Percentiles rank a stretch among this genome's conserved stretches.
phyloP scores from a whole-genome alignment of 805 yeast genomes.

The Wickerhamiella hasegawae region DNA sequence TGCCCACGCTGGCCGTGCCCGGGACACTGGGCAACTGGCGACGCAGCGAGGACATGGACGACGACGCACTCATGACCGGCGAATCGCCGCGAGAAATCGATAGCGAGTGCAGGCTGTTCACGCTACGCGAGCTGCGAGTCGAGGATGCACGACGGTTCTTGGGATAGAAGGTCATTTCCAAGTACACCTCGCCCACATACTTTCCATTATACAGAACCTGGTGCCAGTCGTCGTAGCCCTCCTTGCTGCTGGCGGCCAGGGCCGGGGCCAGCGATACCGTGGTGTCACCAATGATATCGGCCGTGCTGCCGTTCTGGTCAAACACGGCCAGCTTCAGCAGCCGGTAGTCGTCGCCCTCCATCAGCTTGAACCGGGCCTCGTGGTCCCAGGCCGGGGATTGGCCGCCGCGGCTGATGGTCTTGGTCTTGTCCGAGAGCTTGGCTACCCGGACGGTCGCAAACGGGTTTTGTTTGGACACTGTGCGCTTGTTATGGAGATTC shows the following conservation, averaged over 20 bases:
- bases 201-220: conserved; percentile 47
- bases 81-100: too few species aligned
- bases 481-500: conserved; percentile 73
- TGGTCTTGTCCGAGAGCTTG: conserved; percentile 65
- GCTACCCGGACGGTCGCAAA: conserved; percentile 72
- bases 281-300: conserved; percentile 70
- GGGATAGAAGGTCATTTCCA: conserved; percentile 92
- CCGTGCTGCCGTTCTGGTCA: conserved; percentile 64
- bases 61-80: too few species aligned
- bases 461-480: conserved; percentile 86
- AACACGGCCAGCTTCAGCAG: conserved; percentile 54
- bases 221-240: conserved; percentile 81
- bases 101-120: too few species aligned
- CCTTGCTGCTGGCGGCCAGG: conserved; percentile 44
- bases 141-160: too few species aligned
- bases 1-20: too few species aligned
- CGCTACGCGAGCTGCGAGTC: too few species aligned
- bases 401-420: conserved; percentile 72
- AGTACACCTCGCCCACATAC: conserved; percentile 74
- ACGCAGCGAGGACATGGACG: too few species aligned
- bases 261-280: conserved; percentile 66
- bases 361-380: conserved; percentile 22
- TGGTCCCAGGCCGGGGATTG: conserved; percentile 75
- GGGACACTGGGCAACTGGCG: too few species aligned
- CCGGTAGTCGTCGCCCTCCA: conserved; percentile 28